Conservation (phyloP, 352 stramenopile genomes). For the Phytopythium litorale region DNA sequence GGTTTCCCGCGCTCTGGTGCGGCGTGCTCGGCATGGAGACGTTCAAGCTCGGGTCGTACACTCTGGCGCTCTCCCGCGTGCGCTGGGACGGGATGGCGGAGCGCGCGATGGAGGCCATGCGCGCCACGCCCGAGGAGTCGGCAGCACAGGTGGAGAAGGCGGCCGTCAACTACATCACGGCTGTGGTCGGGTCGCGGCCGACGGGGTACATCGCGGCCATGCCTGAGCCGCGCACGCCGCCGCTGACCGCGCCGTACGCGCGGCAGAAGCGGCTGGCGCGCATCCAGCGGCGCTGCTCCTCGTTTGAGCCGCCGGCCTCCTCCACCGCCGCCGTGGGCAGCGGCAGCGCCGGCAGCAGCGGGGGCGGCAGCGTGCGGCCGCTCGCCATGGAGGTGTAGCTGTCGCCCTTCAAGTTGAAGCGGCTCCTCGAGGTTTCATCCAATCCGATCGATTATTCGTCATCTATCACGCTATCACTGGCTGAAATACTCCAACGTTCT, state of each 20-base stretch:
- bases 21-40: conserved; percentile 62
- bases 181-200: conserved; percentile 49
- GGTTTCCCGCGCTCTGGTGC: conserved; percentile 60
- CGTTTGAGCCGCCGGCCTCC: conserved; percentile 7
- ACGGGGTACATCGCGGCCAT: conserved; percentile 46
- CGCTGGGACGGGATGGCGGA: conserved; percentile 46
- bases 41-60: conserved; percentile 57
- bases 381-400: neutral
- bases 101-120: conserved; percentile 41
- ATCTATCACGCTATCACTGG: neutral
- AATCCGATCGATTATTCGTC: neutral
- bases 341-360: neutral
- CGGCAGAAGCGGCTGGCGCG: conserved; percentile 25
- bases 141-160: conserved; percentile 37
- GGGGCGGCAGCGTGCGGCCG: conserved; percentile 3
- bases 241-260: conserved; percentile 31
- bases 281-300: conserved; percentile 20
- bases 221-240: conserved; percentile 35
- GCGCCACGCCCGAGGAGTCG: conserved; percentile 28
- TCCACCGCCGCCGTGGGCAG: neutral
- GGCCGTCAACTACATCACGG: conserved; percentile 60
- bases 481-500: conserved; percentile 2
- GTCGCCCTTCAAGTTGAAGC: conserved; percentile 12
- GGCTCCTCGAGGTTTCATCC: neutral
- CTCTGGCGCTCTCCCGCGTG: conserved; percentile 32